A percentile compares a stretch with the other conserved stretches of the same genome.
phyloP scores from a whole-genome alignment of 2,329 filamentous ascomycete species.

The Talaromyces pinophilus region DNA sequence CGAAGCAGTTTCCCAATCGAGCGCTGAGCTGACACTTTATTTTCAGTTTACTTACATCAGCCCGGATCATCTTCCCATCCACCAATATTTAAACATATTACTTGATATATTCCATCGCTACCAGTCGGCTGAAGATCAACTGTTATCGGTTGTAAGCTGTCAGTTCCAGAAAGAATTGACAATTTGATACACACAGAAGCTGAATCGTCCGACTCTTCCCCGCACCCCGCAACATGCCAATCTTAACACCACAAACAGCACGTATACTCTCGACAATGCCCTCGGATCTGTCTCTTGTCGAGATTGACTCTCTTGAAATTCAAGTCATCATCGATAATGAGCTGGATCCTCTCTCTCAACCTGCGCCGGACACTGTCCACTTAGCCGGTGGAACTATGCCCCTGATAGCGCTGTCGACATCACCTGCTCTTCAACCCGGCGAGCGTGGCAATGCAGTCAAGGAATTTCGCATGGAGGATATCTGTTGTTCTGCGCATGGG shows the following conservation, averaged over 20 bases:
- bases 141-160: too few species aligned
- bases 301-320: conserved; percentile 52
- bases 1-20: not conserved
- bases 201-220: not conserved
- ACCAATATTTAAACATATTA: not conserved
- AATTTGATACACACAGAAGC: not conserved
- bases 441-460: conserved; percentile 46
- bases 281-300: conserved; percentile 30
- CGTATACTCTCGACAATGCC: not conserved
- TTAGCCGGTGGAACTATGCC: conserved; percentile 46
- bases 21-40: not conserved
- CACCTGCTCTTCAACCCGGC: conserved; percentile 31
- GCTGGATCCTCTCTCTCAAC: conserved; percentile 55
- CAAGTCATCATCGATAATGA: conserved; percentile 58
- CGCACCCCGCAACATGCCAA: not conserved
- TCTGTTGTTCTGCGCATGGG: conserved; percentile 59
- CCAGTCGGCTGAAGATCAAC: too few species aligned
- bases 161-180: not conserved
- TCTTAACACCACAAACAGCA: not conserved
- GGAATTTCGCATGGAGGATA: conserved; percentile 53
- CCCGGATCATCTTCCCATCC: not conserved
- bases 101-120: not conserved
- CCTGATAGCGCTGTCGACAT: conserved; percentile 43
- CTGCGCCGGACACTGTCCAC: conserved; percentile 47
- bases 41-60: not conserved